Evolutionary conservation across 371 early-diverging fungal genomes (phyloP), one percentile per base, ranked within the genome.

Genomic region (Mucor mucedo): DNA sequence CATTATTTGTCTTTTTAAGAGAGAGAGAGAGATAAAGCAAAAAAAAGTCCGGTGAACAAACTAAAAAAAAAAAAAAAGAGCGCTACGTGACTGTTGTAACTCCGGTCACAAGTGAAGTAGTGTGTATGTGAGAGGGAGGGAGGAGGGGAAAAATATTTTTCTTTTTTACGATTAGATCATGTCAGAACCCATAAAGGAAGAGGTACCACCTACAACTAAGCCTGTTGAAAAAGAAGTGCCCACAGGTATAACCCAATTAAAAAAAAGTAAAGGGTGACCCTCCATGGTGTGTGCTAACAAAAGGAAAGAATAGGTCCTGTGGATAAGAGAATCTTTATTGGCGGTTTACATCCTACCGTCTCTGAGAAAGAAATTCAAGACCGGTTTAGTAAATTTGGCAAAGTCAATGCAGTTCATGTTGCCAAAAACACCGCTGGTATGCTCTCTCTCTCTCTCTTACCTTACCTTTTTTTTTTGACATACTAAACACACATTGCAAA

Each of bases 301-400:
- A 21, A 21, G 21, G 21, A 9, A 13, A 29, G 32, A 14, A 4
- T 55, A 68, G 77, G 62, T 7, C 52, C 64, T 21, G 39, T 74
- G 4, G 70, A 77, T 21, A 90, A 90, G 66, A 86, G 93, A 33
- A 80, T 90, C 8, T 93, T 90, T 62, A 76, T 93, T 54, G 90
- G 92, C 48, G 94, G 94, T 28, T 78, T 94, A 7, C 83, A 83
- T 21, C 68, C 75, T n/a, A 72, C 80, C 21, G 76, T 89, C 8
- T 85, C 82, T 1, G 79, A 78, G 13, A 71, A 75, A 27, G 88
- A 88, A 21, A 58, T 94, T 33, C 70, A 73, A 30, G 82, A 81
- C 11, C 86, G 93, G 32, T 92, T 94, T 71, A 76, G 71, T 64
- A 77, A 86, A 35, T 94, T 92, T 77, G 94, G 94, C 11, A 60